Conservation (phyloP, 805 yeast species). For the Pichia gijzeniarum region DNA sequence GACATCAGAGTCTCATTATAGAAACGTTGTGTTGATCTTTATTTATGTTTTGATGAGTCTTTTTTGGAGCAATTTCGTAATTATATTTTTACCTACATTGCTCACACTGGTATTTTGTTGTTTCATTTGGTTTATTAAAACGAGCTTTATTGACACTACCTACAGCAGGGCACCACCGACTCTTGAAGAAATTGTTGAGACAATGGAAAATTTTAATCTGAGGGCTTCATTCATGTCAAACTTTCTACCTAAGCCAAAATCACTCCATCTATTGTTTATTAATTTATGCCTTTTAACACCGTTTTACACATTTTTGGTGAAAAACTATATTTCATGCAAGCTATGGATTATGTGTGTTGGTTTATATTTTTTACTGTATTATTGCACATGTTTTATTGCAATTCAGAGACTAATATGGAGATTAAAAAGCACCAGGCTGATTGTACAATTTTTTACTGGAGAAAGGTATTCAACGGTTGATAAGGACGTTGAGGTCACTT, state of each 20-base stretch:
- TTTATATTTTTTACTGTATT: conserved; percentile 35
- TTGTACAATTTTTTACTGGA: conserved; percentile 38
- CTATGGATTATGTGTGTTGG: conserved; percentile 32
- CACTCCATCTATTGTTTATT: conserved; percentile 13
- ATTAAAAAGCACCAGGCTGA: conserved; percentile 36
- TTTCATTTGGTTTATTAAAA: conserved; percentile 39
- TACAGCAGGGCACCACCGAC: conserved; percentile 34
- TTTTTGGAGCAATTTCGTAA: conserved; percentile 37
- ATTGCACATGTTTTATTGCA: conserved; percentile 43
- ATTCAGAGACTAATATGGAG: conserved; percentile 45
- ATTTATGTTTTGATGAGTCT: conserved; percentile 34
- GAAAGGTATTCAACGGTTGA: conserved; percentile 21
- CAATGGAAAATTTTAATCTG: conserved; percentile 39
- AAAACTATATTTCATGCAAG: conserved; percentile 29
- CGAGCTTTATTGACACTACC: conserved; percentile 32
- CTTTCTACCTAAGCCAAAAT: conserved; percentile 19
- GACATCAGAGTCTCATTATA: conserved; percentile 47
- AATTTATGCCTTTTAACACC: conserved; percentile 33
- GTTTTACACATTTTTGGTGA: conserved; percentile 34
- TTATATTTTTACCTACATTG: conserved; percentile 35
- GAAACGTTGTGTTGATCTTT: conserved; percentile 38
- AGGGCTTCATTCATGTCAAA: conserved; percentile 35
- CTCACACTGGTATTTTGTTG: conserved; percentile 34
- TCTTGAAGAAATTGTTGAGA: conserved; percentile 44
- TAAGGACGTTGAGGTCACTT: conserved; percentile 9